Percentiles rank a stretch among this genome's conserved stretches.
Conservation (phyloP, 192 early-diverging fungal genomes). For the Entomortierella beljakovae region DNA sequence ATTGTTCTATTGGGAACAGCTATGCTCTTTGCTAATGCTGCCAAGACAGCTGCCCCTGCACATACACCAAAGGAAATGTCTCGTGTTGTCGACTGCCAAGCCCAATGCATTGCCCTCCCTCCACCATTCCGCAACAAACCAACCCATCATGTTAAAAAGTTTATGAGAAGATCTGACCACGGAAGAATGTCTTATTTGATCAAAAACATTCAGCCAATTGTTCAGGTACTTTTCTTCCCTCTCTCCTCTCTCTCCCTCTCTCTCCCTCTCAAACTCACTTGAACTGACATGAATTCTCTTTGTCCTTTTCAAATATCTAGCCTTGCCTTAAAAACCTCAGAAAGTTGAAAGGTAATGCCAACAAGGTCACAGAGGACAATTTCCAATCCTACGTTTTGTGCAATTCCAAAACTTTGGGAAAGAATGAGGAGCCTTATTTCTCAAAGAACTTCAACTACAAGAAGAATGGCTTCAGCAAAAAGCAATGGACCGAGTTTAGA, state of each 20-base stretch:
- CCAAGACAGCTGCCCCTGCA: slow-evolving; percentile 13
- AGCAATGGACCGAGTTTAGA: slow-evolving; percentile 28
- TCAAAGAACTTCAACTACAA: slow-evolving; percentile 36
- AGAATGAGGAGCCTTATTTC: slow-evolving; percentile 40
- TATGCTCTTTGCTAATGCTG: slow-evolving; percentile 25
- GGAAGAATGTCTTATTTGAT: slow-evolving; percentile 34
- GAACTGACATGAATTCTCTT: slow-evolving; percentile 15
- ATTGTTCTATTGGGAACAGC: slow-evolving; percentile 30
- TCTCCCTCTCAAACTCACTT: neutral
- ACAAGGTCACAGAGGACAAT: slow-evolving; percentile 26
- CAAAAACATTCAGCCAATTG: slow-evolving; percentile 32
- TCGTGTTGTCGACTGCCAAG: slow-evolving; percentile 38
- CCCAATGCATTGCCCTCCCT: slow-evolving; percentile 21
- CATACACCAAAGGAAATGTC: slow-evolving; percentile 30
- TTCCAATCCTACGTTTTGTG: slow-evolving; percentile 40
- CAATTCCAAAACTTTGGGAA: slow-evolving; percentile 40
- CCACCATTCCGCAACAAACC: slow-evolving; percentile 27
- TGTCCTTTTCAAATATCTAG: slow-evolving; percentile 8
- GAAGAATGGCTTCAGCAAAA: slow-evolving; percentile 38
- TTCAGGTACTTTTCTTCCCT: slow-evolving; percentile 17
- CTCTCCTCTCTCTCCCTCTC: neutral
- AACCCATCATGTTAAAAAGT: slow-evolving; percentile 6
- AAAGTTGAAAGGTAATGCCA: slow-evolving; percentile 33
- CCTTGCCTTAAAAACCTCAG: slow-evolving; percentile 14
- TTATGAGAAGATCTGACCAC: slow-evolving; percentile 25